Percentiles rank a stretch among this genome's conserved stretches.
These are phyloP conservation scores for Yamadazyma atlantica DNA, from an alignment of 1,139 yeast genomes.

Conservation along the genomic window DNA sequence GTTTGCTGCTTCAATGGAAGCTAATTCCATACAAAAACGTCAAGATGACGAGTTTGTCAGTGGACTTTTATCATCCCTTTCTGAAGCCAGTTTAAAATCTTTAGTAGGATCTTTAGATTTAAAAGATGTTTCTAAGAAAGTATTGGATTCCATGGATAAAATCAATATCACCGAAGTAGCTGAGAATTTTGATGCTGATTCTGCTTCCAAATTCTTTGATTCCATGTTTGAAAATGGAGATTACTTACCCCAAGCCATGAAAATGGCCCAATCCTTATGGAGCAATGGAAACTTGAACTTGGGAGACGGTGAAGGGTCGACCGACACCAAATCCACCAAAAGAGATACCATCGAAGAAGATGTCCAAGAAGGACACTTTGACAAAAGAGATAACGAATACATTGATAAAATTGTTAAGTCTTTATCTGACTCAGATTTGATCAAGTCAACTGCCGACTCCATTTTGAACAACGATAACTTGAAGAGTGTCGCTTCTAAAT, in stretches of 20 bases:
- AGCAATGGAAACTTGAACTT: constrained; percentile 15
- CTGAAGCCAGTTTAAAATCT: constrained; percentile 9
- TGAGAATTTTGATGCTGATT: constrained; percentile 17
- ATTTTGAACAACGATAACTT: constrained; percentile 21
- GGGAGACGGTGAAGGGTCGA: constrained; percentile 6
- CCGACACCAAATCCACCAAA: constrained; percentile 5
- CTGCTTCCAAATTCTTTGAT: constrained; percentile 23
- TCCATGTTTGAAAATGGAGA: constrained; percentile 24
- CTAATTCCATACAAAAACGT: constrained; percentile 7
- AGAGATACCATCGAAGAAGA: background rate
- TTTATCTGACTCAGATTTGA: constrained; percentile 24
- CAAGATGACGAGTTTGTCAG: constrained; percentile 10
- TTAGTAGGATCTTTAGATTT: constrained; percentile 12
- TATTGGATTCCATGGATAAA: constrained; percentile 9
- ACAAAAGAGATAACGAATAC: constrained; percentile 20
- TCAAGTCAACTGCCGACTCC: constrained; percentile 20
- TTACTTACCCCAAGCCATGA: constrained; percentile 18
- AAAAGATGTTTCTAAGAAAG: constrained; percentile 9
- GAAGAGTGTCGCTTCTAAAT: constrained; percentile 20
- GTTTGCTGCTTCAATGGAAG: constrained; percentile 9
- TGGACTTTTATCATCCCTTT: constrained; percentile 11
- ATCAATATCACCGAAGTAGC: constrained; percentile 16
- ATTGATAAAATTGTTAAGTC: constrained; percentile 21
- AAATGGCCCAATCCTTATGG: constrained; percentile 20
- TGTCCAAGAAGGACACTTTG: background rate